phyloP scores from a whole-genome alignment of 106 monocot species.

The Dendrobium officinale region DNA sequence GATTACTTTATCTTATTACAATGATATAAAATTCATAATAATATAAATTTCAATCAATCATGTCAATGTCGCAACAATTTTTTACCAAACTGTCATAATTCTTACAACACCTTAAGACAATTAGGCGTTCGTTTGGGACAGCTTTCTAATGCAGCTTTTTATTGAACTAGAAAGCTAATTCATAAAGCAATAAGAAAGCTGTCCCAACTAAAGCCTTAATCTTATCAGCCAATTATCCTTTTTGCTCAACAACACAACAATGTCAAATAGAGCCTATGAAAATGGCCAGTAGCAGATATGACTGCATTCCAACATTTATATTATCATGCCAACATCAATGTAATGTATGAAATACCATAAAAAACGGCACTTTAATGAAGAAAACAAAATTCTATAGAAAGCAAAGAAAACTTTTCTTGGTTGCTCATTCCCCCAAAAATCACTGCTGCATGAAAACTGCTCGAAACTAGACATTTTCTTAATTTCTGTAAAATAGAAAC shows the following conservation, averaged over 20 bases:
- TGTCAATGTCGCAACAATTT: background rate
- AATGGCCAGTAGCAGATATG: background rate
- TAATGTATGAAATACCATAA: background rate
- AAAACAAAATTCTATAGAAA: background rate
- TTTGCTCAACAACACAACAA: background rate
- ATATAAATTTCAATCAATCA: background rate
- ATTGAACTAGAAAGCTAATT: no score
- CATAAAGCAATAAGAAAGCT: no score
- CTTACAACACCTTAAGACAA: background rate
- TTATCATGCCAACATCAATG: background rate
- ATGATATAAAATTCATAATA: background rate
- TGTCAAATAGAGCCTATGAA: background rate
- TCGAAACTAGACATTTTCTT: background rate
- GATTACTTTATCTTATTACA: no score
- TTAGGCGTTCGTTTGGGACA: background rate
- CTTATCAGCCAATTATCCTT: background rate
- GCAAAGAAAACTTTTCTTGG: background rate
- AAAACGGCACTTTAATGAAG: background rate
- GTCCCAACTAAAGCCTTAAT: background rate
- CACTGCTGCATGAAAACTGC: background rate
- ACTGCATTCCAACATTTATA: background rate
- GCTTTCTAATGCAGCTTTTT: no score
- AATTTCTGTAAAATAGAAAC: background rate
- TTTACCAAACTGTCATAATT: background rate
- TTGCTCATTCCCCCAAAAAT: background rate